Evolutionary conservation across 306 rosid species (phyloP), one percentile per base, ranked within the genome.

Genomic region (Quercus parvula): DNA sequence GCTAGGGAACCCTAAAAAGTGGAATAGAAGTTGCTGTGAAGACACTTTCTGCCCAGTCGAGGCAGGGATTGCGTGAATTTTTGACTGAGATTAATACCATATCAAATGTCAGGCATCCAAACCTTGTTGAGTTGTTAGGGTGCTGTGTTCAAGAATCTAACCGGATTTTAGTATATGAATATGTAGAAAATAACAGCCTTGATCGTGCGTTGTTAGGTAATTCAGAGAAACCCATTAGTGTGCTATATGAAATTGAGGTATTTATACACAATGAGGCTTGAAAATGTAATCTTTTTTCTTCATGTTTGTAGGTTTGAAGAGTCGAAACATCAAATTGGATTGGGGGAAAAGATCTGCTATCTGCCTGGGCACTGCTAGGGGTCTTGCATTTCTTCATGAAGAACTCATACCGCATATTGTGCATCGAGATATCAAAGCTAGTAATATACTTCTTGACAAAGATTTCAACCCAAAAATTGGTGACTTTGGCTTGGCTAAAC

Each of bases 401-500:
- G 99, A 96, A 81, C 88, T 90, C 75, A 77, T 80, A 54, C 98
- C 94, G 3, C 98, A 73, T 78, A 91, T 93, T 86, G 98, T 96
- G 81, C 99, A 96, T 68, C 85, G 99, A 84, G 99, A 96, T 84
- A 93, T 96, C 79, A 96, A 93, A 89, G 98, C 99, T 46, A 96
- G 98, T 78, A 96, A 93, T 56, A 82, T 96, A 81, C 95, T 96
- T 75, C 93, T 96, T 51, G 99, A 91, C 78, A 70, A 31, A 28
- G 87, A 93, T 74, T 87, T 87, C 8, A 90, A 87, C 78, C 94
- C 99, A 2, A 96, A 96, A 84, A 93, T 96, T 30, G 99, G 99
- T 24, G 99, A 96, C 86, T 96, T 96, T 75, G 99, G 98, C 64
- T 80, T 96, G 91, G 99, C 99, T 52, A 96, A 91, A 84, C 88